Conservation (phyloP, 192 early-diverging fungal species). For the Powellomyces hirtus region DNA sequence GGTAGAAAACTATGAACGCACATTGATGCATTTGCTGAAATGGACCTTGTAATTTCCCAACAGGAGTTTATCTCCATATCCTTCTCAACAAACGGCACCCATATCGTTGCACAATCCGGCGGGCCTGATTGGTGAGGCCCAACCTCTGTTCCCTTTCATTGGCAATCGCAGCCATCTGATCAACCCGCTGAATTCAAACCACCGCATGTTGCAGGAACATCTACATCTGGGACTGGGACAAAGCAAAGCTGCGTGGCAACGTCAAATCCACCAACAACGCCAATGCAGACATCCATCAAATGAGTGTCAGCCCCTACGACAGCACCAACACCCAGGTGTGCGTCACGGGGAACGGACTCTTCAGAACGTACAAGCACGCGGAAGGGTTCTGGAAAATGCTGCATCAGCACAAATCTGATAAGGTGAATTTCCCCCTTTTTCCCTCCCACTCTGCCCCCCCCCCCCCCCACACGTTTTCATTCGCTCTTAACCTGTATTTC, state of each 20-base stretch:
- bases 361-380: conserved; percentile 39
- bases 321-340: conserved; percentile 36
- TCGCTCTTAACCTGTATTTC: background rate
- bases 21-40: background rate
- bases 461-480: background rate
- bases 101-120: conserved; percentile 45
- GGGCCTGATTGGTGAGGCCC: conserved; percentile 31
- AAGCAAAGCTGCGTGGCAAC: conserved; percentile 39
- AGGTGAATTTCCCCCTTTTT: conserved; percentile 27
- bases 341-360: conserved; percentile 46
- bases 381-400: conserved; percentile 50
- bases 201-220: conserved; percentile 29
- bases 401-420: conserved; percentile 48
- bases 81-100: conserved; percentile 43
- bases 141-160: background rate
- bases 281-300: conserved; percentile 43
- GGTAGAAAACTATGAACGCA: background rate
- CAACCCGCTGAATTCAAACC: background rate
- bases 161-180: background rate
- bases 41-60: background rate
- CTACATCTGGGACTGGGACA: conserved; percentile 55
- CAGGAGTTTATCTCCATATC: conserved; percentile 50
- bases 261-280: conserved; percentile 36
- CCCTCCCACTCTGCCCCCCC: background rate
- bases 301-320: conserved; percentile 51